A percentile compares a stretch with the other conserved stretches of the same genome.
Evolutionary conservation across 169 alveolate genomes (phyloP).

Genomic region (Babesia caballi): DNA sequence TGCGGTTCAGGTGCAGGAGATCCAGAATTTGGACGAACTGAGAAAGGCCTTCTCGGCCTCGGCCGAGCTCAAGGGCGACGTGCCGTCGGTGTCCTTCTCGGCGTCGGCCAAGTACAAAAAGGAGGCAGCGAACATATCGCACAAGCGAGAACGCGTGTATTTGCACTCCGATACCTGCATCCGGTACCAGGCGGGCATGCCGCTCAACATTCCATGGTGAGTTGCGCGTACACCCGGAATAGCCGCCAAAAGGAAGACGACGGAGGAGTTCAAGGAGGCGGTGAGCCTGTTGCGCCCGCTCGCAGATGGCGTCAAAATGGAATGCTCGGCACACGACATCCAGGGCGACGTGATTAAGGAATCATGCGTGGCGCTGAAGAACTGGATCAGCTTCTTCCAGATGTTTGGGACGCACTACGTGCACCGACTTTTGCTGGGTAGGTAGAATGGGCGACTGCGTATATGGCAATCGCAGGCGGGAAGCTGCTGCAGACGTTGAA

Average conservation of each 20-base stretch:
- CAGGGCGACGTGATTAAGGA: not conserved
- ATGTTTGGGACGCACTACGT: conserved; percentile 63
- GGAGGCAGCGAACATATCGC: conserved; percentile 24
- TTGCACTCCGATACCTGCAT: conserved; percentile 45
- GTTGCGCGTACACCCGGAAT: not conserved
- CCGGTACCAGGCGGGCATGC: conserved; percentile 64
- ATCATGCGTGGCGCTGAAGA: conserved; percentile 27
- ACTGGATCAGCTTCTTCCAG: conserved; percentile 58
- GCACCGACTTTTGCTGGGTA: conserved; percentile 58
- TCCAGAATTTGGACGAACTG: conserved; percentile 50
- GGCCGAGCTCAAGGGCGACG: conserved; percentile 57
- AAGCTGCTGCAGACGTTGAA: conserved; percentile 53
- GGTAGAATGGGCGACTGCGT: not conserved
- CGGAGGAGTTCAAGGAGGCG: conserved; percentile 31
- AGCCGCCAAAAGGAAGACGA: conserved; percentile 31
- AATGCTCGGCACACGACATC: conserved; percentile 29
- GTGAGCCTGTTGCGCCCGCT: conserved; percentile 16
- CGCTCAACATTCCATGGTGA: conserved; percentile 55
- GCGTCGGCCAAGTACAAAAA: conserved; percentile 58
- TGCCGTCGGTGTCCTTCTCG: conserved; percentile 49
- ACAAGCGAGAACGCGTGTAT: conserved; percentile 40
- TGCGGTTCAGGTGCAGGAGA: conserved; percentile 38
- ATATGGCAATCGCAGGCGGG: conserved; percentile 26
- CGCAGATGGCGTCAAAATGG: not conserved
- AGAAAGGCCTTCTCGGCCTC: conserved; percentile 55